Evolutionary conservation across 2,329 filamentous ascomycete genomes (phyloP), one percentile per base, ranked within the genome.

Genomic region (Sclerotinia subarctica): DNA sequence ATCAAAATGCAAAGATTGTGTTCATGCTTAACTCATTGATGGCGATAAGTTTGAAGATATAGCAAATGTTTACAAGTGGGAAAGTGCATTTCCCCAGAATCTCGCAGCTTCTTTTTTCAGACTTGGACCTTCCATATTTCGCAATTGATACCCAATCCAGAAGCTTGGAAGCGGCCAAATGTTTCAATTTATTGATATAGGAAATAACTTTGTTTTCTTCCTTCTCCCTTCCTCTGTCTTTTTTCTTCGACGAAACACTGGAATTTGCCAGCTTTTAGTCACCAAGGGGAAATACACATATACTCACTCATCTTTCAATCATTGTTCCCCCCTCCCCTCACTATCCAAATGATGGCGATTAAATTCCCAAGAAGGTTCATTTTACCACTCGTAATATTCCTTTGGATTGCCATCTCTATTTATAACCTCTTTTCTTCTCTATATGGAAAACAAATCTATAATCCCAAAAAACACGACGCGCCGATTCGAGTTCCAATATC

Each of bases 361-460:
- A 64, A 57, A 26, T 52, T 70, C 6, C 21, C 67, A 8, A 73
- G 64, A 49, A 68, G 69, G 56, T 42, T 72, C 21, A 46, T 73
- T 42, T 54, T 73, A n/a, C 70, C 70, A n/a, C n/a, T 72, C 13
- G 63, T 64, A 8, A 52, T 66, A 13, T 11, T 73, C 11, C 66
- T 66, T 46, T 63, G 69, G 35, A 24, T 72, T 15, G 24, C 67
- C n/a, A 32, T 66, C 68, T 21, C 54, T 64, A 56, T 63, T 66
- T 64, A 46, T 29, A 49, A 59, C 15, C 52, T 21, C 49, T 58
- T 15, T 15, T 44, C 19, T 52, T 11, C n/a, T 3, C 35, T 11
- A 46, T 13, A 54, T 26, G 19, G 29, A 38, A 32, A 35, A 1
- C 21, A 49, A 38, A 15, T 2, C 13, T 19, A 62, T 49, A 24